These are phyloP conservation scores for Pseudocercospora fuligena DNA, from an alignment of 2,329 filamentous ascomycete species.

Conservation along the genomic window DNA sequence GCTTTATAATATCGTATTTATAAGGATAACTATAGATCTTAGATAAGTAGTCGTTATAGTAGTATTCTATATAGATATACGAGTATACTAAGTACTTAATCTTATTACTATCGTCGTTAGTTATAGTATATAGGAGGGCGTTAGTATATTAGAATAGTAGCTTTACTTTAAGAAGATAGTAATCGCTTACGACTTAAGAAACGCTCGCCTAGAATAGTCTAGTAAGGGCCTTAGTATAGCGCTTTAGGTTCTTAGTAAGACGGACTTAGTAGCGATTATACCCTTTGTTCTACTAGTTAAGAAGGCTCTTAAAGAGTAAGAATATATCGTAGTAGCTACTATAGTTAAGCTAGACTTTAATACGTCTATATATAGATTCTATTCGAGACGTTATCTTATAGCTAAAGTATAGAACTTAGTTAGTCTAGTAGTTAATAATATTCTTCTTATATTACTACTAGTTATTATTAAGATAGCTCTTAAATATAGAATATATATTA, in stretches of 20 bases:
- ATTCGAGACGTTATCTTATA: neutral
- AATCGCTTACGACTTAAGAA: neutral
- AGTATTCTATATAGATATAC: no score
- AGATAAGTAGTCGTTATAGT: no score
- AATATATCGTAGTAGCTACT: neutral
- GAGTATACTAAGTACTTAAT: no score
- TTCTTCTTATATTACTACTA: neutral
- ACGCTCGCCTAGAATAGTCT: neutral
- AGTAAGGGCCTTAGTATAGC: neutral
- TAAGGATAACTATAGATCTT: no score
- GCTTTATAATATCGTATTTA: no score
- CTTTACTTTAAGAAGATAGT: neutral
- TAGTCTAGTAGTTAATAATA: neutral
- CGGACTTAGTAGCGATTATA: neutral
- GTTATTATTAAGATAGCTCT: neutral
- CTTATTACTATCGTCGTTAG: no score
- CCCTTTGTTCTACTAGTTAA: neutral
- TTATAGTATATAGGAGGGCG: no score
- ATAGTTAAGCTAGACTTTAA: neutral
- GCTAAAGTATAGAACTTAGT: neutral
- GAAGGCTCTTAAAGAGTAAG: neutral
- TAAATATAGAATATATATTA: neutral
- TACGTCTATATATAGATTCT: neutral
- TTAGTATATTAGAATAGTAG: neutral
- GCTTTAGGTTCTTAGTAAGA: neutral